A percentile compares a stretch with the other conserved stretches of the same genome.
These are phyloP conservation scores for Malbranchea zuffiana DNA, from an alignment of 2,329 filamentous ascomycete genomes.

Conservation along the genomic window DNA sequence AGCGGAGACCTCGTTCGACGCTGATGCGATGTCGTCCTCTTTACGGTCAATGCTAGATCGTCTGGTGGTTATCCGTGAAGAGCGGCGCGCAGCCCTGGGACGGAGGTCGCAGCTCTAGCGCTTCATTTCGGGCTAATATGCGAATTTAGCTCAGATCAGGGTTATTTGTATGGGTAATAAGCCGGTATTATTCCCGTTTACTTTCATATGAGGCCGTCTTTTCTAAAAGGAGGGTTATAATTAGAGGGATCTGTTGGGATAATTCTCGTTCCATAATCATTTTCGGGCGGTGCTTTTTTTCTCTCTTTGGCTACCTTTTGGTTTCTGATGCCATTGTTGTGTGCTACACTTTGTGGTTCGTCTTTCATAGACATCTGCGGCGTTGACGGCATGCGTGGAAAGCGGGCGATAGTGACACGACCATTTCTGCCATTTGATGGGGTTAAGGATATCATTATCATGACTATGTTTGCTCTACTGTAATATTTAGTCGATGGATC, in stretches of 20 bases:
- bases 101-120: background rate
- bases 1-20: constrained; percentile 10
- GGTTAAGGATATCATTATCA: no score
- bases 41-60: no score
- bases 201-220: background rate
- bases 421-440: no score
- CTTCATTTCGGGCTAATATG: background rate
- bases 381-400: no score
- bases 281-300: background rate
- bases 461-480: no score
- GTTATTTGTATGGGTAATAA: constrained; percentile 2
- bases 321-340: no score
- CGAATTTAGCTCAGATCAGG: background rate
- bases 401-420: no score
- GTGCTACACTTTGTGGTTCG: no score
- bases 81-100: background rate
- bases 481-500: no score
- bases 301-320: background rate
- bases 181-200: constrained; percentile 6
- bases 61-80: no score
- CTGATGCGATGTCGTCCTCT: no score
- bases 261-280: background rate
- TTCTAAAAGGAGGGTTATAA: background rate
- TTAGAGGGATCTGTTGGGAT: background rate
- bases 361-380: no score